phyloP scores from a whole-genome alignment of 345 rosid species.

The Aquilaria yunnanensis region DNA sequence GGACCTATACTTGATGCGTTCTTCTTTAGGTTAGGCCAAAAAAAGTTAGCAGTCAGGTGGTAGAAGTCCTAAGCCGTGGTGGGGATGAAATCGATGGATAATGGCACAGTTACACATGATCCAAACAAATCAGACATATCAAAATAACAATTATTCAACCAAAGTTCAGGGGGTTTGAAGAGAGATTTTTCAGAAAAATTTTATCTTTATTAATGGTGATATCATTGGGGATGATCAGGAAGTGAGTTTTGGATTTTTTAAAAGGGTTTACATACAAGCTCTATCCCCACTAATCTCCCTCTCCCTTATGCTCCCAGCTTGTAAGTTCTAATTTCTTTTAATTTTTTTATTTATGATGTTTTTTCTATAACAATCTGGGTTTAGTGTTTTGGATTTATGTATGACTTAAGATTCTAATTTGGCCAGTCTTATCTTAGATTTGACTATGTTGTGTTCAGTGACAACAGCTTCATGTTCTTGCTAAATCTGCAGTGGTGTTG shows the following conservation, averaged over 20 bases:
- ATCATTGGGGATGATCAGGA: background rate
- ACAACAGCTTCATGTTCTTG: too few species aligned
- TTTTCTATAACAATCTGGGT: too few species aligned
- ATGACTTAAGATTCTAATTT: too few species aligned
- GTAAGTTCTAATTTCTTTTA: too few species aligned
- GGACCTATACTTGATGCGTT: slow-evolving; percentile 25
- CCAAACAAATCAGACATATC: slow-evolving; percentile 5
- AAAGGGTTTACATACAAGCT: background rate
- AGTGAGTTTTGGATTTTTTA: background rate
- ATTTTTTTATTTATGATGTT: too few species aligned
- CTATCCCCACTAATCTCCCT: too few species aligned
- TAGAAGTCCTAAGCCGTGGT: slow-evolving; percentile 23
- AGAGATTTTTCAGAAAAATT: background rate
- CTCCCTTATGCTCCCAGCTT: too few species aligned
- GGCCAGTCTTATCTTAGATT: too few species aligned
- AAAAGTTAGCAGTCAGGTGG: slow-evolving; percentile 46
- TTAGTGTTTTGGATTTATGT: too few species aligned
- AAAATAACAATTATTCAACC: slow-evolving; percentile 7
- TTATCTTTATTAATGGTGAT: background rate
- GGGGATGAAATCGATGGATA: slow-evolving; percentile 63
- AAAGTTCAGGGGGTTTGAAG: background rate
- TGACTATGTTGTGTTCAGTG: too few species aligned
- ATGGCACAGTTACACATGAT: slow-evolving; percentile 99
- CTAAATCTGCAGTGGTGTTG: too few species aligned
- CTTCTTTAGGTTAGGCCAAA: slow-evolving; percentile 74